phyloP scores from a whole-genome alignment of 1,284 basidiomycete genomes.

The Leucoagaricus sp. region DNA sequence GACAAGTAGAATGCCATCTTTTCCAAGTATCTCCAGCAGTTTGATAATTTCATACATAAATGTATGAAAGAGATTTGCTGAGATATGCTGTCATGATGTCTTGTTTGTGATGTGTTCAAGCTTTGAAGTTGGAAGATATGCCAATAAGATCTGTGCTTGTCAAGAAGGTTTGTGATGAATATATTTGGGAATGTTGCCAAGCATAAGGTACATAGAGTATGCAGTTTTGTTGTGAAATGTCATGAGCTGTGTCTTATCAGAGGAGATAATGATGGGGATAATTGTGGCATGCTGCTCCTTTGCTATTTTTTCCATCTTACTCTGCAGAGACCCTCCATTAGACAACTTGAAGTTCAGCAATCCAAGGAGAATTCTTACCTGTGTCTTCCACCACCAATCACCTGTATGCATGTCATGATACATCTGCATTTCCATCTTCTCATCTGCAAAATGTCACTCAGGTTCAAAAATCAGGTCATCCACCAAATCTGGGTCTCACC shows the following conservation, averaged over 20 bases:
- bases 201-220: constrained; percentile 44
- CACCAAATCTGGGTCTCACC: constrained; percentile 22
- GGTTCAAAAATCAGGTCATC: constrained; percentile 13
- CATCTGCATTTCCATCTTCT: background rate
- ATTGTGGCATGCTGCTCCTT: constrained; percentile 32
- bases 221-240: constrained; percentile 36
- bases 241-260: constrained; percentile 40
- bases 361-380: constrained; percentile 13
- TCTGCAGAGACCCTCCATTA: constrained; percentile 17
- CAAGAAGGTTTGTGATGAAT: constrained; percentile 35
- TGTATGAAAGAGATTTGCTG: constrained; percentile 40
- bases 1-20: constrained; percentile 18
- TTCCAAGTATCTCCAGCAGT: constrained; percentile 18
- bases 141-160: constrained; percentile 38
- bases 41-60: constrained; percentile 27
- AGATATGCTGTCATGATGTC: constrained; percentile 25
- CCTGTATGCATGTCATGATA: constrained; percentile 27
- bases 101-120: constrained; percentile 34
- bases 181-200: constrained; percentile 44
- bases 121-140: constrained; percentile 38
- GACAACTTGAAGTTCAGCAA: background rate
- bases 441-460: constrained; percentile 8
- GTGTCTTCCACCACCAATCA: constrained; percentile 26
- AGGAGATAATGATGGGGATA: constrained; percentile 39
- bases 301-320: constrained; percentile 21